Evolutionary conservation across 176 grass and related monocot genomes (phyloP).

Genomic region (Stipa capillata): DNA sequence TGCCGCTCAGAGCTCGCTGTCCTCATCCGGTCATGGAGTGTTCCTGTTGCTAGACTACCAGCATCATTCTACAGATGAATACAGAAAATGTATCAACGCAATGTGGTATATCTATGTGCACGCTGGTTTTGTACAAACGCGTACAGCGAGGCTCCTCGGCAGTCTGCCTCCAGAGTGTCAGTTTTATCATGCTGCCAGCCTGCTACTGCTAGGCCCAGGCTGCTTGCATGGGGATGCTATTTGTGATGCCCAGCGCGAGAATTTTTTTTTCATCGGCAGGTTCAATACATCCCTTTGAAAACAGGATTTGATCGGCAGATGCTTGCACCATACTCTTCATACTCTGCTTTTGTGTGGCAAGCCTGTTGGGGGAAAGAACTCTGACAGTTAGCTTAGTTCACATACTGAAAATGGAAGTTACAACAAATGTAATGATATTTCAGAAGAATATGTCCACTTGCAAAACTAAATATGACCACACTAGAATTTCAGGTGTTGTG

Average conservation of each 20-base stretch:
- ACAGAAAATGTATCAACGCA: not conserved
- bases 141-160: not conserved
- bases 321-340: conserved; percentile 91
- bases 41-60: not conserved
- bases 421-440: not conserved
- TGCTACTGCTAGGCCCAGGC: not conserved
- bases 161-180: too few relatives aligned
- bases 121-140: conserved; percentile 27
- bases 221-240: not conserved
- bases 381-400: not conserved
- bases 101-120: conserved; percentile 16
- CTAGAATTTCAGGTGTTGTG: not conserved
- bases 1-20: not conserved
- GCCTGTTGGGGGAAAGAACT: conserved; percentile 38
- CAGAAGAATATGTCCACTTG: not conserved
- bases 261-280: not conserved
- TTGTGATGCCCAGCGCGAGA: not conserved
- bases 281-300: conserved; percentile 97
- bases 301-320: conserved; percentile 92
- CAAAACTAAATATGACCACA: not conserved
- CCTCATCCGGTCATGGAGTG: not conserved
- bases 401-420: not conserved
- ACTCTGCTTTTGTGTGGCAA: conserved; percentile 98
- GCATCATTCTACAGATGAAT: not conserved
- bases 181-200: too few relatives aligned